Base-by-base conservation (phyloP, 257 asterid species). In the Anisodus tanguticus region DNA sequence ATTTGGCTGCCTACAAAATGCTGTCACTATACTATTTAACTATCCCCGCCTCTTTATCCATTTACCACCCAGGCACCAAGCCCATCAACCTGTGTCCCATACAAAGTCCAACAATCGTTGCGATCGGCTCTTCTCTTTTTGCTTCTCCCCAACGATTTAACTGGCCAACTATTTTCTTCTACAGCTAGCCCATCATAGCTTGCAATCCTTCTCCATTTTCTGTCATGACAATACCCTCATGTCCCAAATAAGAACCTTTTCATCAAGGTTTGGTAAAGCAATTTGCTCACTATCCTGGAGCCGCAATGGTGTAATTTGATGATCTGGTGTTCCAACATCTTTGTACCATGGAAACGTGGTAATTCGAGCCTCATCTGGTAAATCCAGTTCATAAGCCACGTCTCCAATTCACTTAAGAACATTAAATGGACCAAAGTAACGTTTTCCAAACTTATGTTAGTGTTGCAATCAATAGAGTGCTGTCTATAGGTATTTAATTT, bases 361-460 rank as follows among this genome's bases (percentile, higher is more conserved):
- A 67, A 37, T 35, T 37, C 74, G 9, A 67, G 51, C 51, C 77
- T 37, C 77, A 15, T 68, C n/a, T 9, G 5, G 76, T 68, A 68
- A 68, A 68, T 68, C 53, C 13, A 15, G 51, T 15, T 39, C 53
- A 68, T 67, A 35, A 49, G 74, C 49, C 49, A 67, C 12, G 1
- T 68, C 76, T 37, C 7, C 76, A 68, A 15, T 7, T 68, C 53
- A 16, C 26, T 15, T 68, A 68, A 68, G 53, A 68, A 68, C 76
- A 12, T 68, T 39, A 68, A 68, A 68, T 39, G n/a, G 77, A 68
- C 77, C 77, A 68, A 39, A 39, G 53, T 7, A 37, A 37, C 51
- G 39, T 37, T 51, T 15, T 68, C 49, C 76, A 68, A 68, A 68
- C 53, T 68, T 68, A 15, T 68, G 26, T 22, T 68, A 68, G 77